Evolutionary conservation across 2,329 filamentous ascomycete genomes (phyloP), one percentile per base, ranked within the genome.

Genomic region (Aspergillus neoniger): DNA sequence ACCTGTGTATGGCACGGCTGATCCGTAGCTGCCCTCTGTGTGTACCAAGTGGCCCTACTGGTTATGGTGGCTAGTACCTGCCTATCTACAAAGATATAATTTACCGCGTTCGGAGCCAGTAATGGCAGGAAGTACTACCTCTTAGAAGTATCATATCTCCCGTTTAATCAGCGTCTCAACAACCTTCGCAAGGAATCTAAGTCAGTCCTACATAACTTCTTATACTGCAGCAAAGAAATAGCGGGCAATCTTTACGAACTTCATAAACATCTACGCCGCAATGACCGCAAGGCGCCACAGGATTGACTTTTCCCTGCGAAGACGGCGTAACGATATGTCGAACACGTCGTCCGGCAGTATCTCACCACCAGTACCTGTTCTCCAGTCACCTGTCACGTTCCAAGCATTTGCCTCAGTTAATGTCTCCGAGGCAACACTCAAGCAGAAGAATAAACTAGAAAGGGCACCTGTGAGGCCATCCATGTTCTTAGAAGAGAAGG

Each of bases 401-500:
- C 64, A 64, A 10, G 57, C 65, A 0, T 55, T 68, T 25, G 48
- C 63, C 30, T 25, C 59, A 5, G 66, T 60, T 6, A 50, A 56
- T 1, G 49, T 64, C 12, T 56, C 65, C 17, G 65, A 72, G 19
- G 47, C 61, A n/a, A 68, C 61, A 10, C 17, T 67, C n/a, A 65
- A 61, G 15, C 63, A 63, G 57, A 66, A 57, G 28, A 60, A 62
- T 19, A 66, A 63, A 30, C 50, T 68, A 6, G 65, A 69, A 30
- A 65, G 59, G 28, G 52, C 59, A 2, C 57, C 63, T 7, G 60
- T 60, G 4, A 64, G 57, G 10, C 67, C 70, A 8, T 68, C 69
- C 21, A 57, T 73, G 59, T 69, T 70, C 12, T 58, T 67, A n/a
- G 68, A 71, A 6, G 60, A 65, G 5, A 63, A 55, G 17, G 68